Conservation (phyloP, 441 rosid genomes). For the Populus tomentosa region DNA sequence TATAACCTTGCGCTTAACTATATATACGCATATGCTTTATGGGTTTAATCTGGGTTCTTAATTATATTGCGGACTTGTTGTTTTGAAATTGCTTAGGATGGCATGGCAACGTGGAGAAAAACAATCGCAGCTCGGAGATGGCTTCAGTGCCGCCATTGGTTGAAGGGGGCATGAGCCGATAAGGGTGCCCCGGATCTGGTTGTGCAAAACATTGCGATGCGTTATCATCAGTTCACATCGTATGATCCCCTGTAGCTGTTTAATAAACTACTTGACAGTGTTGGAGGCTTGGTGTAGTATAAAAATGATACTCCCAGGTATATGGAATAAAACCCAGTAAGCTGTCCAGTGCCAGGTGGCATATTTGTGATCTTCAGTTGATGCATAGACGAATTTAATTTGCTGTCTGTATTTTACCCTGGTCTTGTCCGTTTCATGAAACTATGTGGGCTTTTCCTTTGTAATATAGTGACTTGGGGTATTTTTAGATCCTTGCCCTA, state of each 20-base stretch:
- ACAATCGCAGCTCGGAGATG: conserved; percentile 38
- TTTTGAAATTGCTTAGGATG: conserved; percentile 38
- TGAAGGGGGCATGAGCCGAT: conserved; percentile 53
- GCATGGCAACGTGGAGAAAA: conserved; percentile 64
- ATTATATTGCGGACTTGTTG: background rate
- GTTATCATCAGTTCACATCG: no score
- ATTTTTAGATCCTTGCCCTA: background rate
- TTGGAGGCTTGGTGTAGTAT: background rate
- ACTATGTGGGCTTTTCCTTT: background rate
- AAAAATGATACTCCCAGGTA: background rate
- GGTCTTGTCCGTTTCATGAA: background rate
- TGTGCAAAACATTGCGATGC: background rate
- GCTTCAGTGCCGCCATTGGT: conserved; percentile 32
- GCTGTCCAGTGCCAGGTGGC: background rate
- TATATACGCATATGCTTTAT: background rate
- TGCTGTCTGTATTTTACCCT: background rate
- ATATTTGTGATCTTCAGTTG: background rate
- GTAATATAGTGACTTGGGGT: background rate
- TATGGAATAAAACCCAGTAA: background rate
- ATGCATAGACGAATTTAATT: background rate
- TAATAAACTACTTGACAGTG: background rate
- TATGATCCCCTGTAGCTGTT: no score
- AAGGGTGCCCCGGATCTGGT: background rate
- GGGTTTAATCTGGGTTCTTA: no score
- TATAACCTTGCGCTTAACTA: background rate